Evolutionary conservation across 2,329 filamentous ascomycete species (phyloP), one percentile per base, ranked within the genome.

Genomic region (Colletotrichum destructivum): DNA sequence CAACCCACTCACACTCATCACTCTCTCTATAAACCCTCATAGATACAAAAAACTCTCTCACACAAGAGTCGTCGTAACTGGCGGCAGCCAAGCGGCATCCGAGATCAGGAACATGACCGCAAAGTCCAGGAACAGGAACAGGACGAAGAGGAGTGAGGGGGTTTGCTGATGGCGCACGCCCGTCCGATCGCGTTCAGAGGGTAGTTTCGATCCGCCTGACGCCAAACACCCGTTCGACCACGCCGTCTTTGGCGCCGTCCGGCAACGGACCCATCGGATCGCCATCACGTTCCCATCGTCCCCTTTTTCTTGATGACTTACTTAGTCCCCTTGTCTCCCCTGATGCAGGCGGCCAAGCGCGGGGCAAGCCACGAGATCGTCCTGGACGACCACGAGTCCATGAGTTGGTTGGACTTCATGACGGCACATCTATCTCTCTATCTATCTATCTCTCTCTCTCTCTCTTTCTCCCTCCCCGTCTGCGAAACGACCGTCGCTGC

Each of bases 281-380:
- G 57, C 6, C 16, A 61, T 47, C 23, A 46, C 40, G 18, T 44
- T 26, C 21, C 26, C 56, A 44, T 31, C 44, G 56, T 59, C 42
- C 40, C 21, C 31, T 26, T 46, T 31, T 31, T 31, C 31, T 31
- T 31, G 31, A 31, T 8, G 31, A 31, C n/a, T n/a, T n/a, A 31
- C 16, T 40, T 44, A 40, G 54, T 31, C 49, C 35, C 56, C 26
- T n/a, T 26, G 21, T 42, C 23, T 21, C 31, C 12, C 55, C 46
- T 26, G 44, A 46, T 46, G 44, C n/a, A 42, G 31, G 31, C 35
- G 35, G 12, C 26, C 38, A 11, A 35, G 31, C 54, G 13, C 18
- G 44, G 16, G 44, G 11, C 16, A 40, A 23, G 54, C 54, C 54
- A 40, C 35, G 26, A 56, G 35, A 56, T 56, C 54, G 54, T 56